Base-by-base conservation (phyloP, 1,284 basidiomycete species). In the Melanopsichium pennsylvanicum region DNA sequence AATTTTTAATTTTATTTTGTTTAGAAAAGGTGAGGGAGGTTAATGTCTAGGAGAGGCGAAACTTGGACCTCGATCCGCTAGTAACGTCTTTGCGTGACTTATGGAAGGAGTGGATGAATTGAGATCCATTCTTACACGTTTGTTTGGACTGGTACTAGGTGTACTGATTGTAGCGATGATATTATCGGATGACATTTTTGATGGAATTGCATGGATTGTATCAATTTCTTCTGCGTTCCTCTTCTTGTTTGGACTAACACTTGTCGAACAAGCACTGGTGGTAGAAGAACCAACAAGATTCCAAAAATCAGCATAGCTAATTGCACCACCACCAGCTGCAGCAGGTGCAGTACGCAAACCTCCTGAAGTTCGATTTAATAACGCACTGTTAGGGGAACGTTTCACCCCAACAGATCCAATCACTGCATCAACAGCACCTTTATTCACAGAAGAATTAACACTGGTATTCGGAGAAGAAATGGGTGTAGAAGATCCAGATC, bases 231-330 rank as follows among this genome's bases (percentile, higher is more conserved):
- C 63, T 11, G 52, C 63, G 33, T 48, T 57, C 23, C 63, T 50
- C 63, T 67, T 61, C 42, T 62, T 68, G 59, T 46, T 68, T 7
- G 58, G 58, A 34, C 58, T 62, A 46, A 32, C 31, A 4, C 48
- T 15, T 54, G 44, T 61, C 26, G 48, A 32, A 2, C 25, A 31
- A 2, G 57, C 44, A n/a, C 34, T 43, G 39, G 35, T 18, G 7
- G 39, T 41, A 6, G 67, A 51, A 36, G 56, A 64, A 16, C 67
- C 70, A 1, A 75, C 63, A 6, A 67, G 57, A 29, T 51, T 70
- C 73, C 73, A 75, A 27, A 75, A 75, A 29, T 69, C 70, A 1
- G 70, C 73, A 37, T 75, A 75, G 52, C 59, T 72, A 12, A 60
- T 67, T 5, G 50, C 59, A 21, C 62, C 62, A 43, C 49, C 55